Conservation (phyloP, 176 grass and related monocot species). For the Carex pumila region DNA sequence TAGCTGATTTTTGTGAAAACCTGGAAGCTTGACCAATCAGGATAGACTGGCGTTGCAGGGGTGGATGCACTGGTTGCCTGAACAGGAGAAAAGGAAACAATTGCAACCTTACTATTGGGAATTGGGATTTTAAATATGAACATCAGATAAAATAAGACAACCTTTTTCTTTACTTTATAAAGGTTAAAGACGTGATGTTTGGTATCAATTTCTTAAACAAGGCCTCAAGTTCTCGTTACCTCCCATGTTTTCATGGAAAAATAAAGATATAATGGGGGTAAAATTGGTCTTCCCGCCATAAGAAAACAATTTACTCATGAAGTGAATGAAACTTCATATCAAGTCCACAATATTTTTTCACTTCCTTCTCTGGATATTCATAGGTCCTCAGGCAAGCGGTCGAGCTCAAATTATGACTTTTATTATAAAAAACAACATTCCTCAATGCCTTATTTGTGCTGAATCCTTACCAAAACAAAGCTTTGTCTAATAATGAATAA, state of each 20-base stretch:
- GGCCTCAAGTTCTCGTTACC: not conserved
- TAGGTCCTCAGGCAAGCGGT: not conserved
- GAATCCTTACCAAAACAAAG: not conserved
- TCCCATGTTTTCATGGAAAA: not conserved
- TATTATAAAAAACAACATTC: not conserved
- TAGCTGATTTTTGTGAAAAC: not conserved
- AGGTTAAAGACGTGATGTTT: not conserved
- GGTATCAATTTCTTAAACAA: not conserved
- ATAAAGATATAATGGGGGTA: not conserved
- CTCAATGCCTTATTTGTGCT: not conserved
- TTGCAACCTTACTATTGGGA: not conserved
- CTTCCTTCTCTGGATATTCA: no score
- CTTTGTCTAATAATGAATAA: not conserved
- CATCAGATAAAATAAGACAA: not conserved
- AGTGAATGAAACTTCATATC: not conserved
- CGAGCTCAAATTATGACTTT: not conserved
- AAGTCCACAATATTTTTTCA: not conserved
- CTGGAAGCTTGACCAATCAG: conserved; percentile 46
- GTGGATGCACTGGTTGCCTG: conserved; percentile 12
- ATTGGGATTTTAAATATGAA: not conserved
- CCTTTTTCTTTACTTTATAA: not conserved
- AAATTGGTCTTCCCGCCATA: not conserved
- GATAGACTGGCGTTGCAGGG: conserved; percentile 23
- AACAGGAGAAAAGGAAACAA: not conserved
- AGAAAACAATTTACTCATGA: not conserved